These are phyloP conservation scores for Sporothrix inflata DNA, from an alignment of 2,329 filamentous ascomycete genomes.

Conservation along the genomic window DNA sequence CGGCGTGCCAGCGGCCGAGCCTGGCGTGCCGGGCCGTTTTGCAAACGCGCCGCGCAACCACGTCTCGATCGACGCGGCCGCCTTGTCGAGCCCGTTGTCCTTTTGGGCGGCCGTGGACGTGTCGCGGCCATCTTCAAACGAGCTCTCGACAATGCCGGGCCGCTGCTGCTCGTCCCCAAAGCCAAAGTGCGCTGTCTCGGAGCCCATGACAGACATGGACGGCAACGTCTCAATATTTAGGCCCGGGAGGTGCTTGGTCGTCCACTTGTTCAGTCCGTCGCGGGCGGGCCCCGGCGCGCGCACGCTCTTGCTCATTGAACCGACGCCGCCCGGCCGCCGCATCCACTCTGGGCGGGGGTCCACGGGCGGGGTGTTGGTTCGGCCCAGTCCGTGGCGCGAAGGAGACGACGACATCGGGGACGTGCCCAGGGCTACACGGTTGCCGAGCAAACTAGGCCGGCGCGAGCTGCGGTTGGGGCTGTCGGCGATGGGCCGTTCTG, in stretches of 20 bases:
- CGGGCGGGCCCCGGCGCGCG: slow-evolving; percentile 78
- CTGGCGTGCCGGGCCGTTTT: slow-evolving; percentile 35
- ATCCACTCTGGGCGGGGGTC: slow-evolving; percentile 63
- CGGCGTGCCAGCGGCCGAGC: slow-evolving; percentile 28
- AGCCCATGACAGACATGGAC: slow-evolving; percentile 67
- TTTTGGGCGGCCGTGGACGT: slow-evolving; percentile 46
- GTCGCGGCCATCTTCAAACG: slow-evolving; percentile 52
- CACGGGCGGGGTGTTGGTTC: not conserved
- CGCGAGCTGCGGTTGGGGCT: slow-evolving; percentile 45
- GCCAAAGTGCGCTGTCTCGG: slow-evolving; percentile 62
- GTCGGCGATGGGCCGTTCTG: slow-evolving; percentile 39
- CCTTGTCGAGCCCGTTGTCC: slow-evolving; percentile 70
- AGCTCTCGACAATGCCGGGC: slow-evolving; percentile 54
- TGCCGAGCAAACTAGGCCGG: slow-evolving; percentile 49
- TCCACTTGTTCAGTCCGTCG: slow-evolving; percentile 82
- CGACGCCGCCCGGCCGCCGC: slow-evolving; percentile 84
- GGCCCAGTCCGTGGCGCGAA: slow-evolving; percentile 40
- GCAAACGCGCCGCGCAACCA: slow-evolving; percentile 85
- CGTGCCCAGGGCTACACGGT: slow-evolving; percentile 40
- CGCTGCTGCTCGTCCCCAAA: slow-evolving; percentile 45
- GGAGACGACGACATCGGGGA: slow-evolving; percentile 41
- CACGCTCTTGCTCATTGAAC: slow-evolving; percentile 73
- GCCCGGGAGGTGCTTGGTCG: slow-evolving; percentile 79
- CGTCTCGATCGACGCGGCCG: slow-evolving; percentile 83
- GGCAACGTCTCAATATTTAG: slow-evolving; percentile 71